Evolutionary conservation across 2,329 filamentous ascomycete species (phyloP).

Genomic region (Ophiostoma himal-ulmi): DNA sequence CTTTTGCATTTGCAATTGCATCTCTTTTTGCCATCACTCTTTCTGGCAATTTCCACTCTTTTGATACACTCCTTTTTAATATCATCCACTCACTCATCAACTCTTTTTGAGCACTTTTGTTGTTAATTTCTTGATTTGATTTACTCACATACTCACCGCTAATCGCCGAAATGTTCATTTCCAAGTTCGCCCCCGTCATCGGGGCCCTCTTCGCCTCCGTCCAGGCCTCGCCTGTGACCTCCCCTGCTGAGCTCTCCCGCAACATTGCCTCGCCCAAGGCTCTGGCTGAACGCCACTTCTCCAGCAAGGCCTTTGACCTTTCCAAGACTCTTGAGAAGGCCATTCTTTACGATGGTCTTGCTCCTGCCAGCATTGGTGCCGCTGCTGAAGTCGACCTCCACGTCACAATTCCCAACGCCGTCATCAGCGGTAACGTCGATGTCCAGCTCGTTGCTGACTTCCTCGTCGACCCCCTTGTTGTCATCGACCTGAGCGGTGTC

Average conservation of each 20-base stretch:
- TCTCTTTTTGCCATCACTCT: slow-evolving; percentile 17
- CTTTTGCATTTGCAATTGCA: slow-evolving; percentile 10
- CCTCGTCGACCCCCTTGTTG: slow-evolving; percentile 24
- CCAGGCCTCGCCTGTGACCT: slow-evolving; percentile 23
- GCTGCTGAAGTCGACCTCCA: slow-evolving; percentile 24
- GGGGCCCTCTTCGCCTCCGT: slow-evolving; percentile 24
- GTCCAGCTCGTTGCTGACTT: slow-evolving; percentile 25
- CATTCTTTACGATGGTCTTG: slow-evolving; percentile 26
- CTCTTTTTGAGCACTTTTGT: background rate
- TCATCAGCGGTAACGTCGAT: slow-evolving; percentile 25
- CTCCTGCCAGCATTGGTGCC: slow-evolving; percentile 5
- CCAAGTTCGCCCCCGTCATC: slow-evolving; percentile 19
- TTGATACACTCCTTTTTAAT: slow-evolving; percentile 21
- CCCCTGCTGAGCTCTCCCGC: background rate
- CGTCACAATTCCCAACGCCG: slow-evolving; percentile 26
- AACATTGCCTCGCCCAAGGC: slow-evolving; percentile 8
- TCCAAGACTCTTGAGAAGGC: slow-evolving; percentile 25
- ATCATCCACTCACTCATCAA: background rate
- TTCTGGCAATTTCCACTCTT: slow-evolving; percentile 15
- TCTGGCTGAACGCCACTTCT: slow-evolving; percentile 6
- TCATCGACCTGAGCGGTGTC: slow-evolving; percentile 29
- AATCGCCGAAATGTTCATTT: slow-evolving; percentile 21
- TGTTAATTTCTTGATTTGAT: background rate
- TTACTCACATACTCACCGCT: background rate
- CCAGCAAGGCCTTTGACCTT: slow-evolving; percentile 23